Evolutionary conservation across 352 stramenopile genomes (phyloP), one percentile per base, ranked within the genome.

Genomic region (Paralagenidium karlingii): DNA sequence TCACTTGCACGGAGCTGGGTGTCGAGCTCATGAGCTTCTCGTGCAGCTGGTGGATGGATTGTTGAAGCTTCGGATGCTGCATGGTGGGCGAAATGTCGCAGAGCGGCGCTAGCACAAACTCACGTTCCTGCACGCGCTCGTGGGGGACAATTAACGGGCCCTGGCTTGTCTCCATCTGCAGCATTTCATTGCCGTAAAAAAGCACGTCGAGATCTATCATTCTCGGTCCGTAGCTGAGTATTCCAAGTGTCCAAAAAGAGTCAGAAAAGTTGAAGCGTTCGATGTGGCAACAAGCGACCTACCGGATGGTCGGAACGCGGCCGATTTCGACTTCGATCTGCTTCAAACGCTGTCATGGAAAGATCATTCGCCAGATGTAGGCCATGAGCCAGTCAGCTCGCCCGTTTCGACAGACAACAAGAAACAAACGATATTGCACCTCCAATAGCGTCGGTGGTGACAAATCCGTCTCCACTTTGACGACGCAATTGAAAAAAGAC

Each of bases 31-130:
- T 53, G 19, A 83, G 43, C 3, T 31, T 34, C n/a, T 53, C 22
- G 30, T 87, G 76, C 25, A 98, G 49, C 34, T 75, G 51, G 9
- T 47, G 53, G 44, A 96, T 87, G 0, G 82, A 71, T 15, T 71
- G 34, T 26, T 90, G 64, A 6, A 87, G 51, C 11, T 59, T 40
- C 3, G 92, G 91, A 60, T 98, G 73, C 5, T 68, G 18, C 37
- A 12, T 55, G 61, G 68, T 58, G 13, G 74, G 62, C n/a, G 68
- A 69, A 34, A 99, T 61, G 60, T 99, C 94, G 22, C 58, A 77
- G 50, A 99, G 68, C 5, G 96, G 96, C 38, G 76, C 73, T 45
- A 99, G 69, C 25, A 99, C 96, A 75, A 99, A 99, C 44, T 97
- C 93, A 37, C 96, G 66, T 55, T 99, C 92, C 13, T 65, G 46